Base-by-base conservation (phyloP, 805 yeast genomes). In the Suhomyces pyralidae region DNA sequence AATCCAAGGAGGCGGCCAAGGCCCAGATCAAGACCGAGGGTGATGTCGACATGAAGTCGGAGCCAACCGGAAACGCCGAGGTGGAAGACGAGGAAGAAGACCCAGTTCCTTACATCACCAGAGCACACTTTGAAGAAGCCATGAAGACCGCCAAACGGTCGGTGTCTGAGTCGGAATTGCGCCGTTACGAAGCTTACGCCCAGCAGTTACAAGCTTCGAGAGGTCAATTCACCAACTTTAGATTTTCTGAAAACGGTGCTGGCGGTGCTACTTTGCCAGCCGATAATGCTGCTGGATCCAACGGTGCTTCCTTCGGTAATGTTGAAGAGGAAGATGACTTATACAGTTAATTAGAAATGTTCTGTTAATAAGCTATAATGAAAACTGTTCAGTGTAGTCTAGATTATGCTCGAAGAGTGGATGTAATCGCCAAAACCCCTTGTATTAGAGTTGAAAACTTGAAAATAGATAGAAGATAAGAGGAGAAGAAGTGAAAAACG, bases 121-220 rank as follows among this genome's bases (percentile, higher is more conserved):
- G 87, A 68, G 86, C 86, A 49, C 99, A 94, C 71, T 91, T 94
- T 64, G 97, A 94, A 74, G 98, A 94, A 79, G 99, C 99, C 46
- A 94, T 94, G 99, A 92, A 93, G 85, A 91, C 98, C 1, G 99
- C 99, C 50, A 88, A 91, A 74, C 88, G 98, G 65, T 92, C 97
- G 52, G 99, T 94, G 47, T 86, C 96, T 40, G 98, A 96, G 67
- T 89, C 97, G 38, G 99, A 94, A 75, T 81, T 94, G 67, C 94
- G 99, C 76, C 92, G 99, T 76, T 94, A 94, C 71, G 99, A 94
- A 78, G 96, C 98, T 7, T 94, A 93, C 66, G 96, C 97, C 49
- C 97, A 93, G 74, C 97, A 93, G 76, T 80, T 94, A 72, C 96
- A 87, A 72, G 90, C 96, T 53, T 88, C 97, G 1, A 90, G 99